Evolutionary conservation across 345 rosid species (phyloP).

Genomic region (Citrus glauca): DNA sequence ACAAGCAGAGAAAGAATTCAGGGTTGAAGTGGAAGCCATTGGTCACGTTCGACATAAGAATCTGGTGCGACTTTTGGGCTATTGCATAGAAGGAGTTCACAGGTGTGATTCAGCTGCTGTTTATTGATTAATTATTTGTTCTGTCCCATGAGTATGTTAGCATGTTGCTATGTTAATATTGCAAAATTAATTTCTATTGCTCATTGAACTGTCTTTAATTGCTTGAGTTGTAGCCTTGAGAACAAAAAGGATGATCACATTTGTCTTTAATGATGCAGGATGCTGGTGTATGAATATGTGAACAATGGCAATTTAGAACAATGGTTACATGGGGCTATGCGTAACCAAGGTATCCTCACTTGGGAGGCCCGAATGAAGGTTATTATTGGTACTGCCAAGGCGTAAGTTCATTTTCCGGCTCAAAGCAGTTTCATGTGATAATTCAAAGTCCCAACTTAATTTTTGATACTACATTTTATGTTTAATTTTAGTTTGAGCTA

Average conservation of each 20-base stretch:
- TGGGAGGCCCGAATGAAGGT: constrained; percentile 91
- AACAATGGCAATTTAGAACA: constrained; percentile 86
- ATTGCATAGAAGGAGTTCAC: constrained; percentile 89
- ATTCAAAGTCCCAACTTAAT: not conserved
- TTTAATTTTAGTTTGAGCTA: not conserved
- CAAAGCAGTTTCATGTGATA: not conserved
- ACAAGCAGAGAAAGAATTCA: constrained; percentile 95
- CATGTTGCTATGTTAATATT: not conserved
- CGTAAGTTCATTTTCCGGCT: constrained; percentile 55
- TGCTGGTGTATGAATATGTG: constrained; percentile 85
- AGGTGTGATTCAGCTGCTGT: constrained; percentile 40
- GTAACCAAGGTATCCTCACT: constrained; percentile 54
- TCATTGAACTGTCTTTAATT: not conserved
- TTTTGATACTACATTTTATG: not conserved
- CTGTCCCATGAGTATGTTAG: not conserved
- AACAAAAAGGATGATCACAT: constrained; percentile 1
- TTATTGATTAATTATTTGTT: not conserved
- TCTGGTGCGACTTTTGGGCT: constrained; percentile 91
- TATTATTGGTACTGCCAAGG: constrained; percentile 73
- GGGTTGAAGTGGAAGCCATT: constrained; percentile 97
- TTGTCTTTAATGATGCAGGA: constrained; percentile 37
- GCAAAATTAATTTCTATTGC: not conserved
- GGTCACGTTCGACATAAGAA: constrained; percentile 97
- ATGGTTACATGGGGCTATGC: constrained; percentile 77
- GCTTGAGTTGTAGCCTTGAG: not conserved